Evolutionary conservation across 2,329 filamentous ascomycete genomes (phyloP).

Genomic region (Parastagonospora avenae): DNA sequence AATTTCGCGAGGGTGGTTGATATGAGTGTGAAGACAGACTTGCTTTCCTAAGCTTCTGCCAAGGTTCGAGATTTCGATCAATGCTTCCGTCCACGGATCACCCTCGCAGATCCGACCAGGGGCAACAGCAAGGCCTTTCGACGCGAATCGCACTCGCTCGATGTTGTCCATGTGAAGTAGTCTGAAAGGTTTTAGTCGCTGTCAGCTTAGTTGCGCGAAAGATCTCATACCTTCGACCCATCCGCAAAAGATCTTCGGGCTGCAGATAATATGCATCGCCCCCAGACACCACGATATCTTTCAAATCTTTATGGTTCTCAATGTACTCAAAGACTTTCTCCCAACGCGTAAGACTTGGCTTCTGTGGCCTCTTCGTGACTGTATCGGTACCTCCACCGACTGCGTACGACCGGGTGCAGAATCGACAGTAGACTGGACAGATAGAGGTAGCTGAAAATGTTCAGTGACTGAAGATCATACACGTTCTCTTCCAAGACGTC

Average conservation of each 20-base stretch:
- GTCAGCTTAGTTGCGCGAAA: not conserved
- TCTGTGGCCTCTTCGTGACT: conserved; percentile 48
- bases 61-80: conserved; percentile 58
- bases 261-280: conserved; percentile 65
- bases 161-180: conserved; percentile 64
- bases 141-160: conserved; percentile 64
- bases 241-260: conserved; percentile 57
- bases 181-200: conserved; percentile 25
- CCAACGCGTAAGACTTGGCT: conserved; percentile 56
- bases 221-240: conserved; percentile 52
- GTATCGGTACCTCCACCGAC: conserved; percentile 62
- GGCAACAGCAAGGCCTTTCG: conserved; percentile 65
- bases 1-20: conserved; percentile 67
- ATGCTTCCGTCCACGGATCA: conserved; percentile 60
- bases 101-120: conserved; percentile 59
- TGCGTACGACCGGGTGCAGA: conserved; percentile 65
- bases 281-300: conserved; percentile 67
- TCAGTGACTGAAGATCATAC: not conserved
- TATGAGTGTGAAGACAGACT: conserved; percentile 68
- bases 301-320: conserved; percentile 53
- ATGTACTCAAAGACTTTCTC: conserved; percentile 64
- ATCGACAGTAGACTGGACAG: conserved; percentile 67
- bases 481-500: too few relatives aligned
- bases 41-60: conserved; percentile 62
- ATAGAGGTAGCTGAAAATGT: conserved; percentile 56